Conservation (phyloP, 2,329 filamentous ascomycete species). For the Talaromyces sp. region DNA sequence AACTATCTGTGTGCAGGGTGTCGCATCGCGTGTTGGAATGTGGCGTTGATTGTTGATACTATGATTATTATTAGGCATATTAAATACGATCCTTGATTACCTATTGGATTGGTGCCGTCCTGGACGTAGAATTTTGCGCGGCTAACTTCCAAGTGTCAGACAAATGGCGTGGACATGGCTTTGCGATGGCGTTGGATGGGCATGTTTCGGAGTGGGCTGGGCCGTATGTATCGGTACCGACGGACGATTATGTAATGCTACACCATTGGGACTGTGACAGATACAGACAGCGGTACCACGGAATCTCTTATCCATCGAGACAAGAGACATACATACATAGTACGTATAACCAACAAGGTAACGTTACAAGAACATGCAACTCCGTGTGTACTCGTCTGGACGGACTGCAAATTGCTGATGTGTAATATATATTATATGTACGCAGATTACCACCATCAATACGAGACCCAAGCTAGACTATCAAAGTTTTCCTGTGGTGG, state of each 20-base stretch:
- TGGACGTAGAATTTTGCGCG: background rate
- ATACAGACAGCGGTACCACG: background rate
- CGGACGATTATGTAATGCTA: background rate
- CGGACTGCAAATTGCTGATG: background rate
- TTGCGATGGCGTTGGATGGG: slow-evolving; percentile 1
- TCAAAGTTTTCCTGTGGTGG: slow-evolving; percentile 5
- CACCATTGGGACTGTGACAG: background rate
- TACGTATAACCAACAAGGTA: background rate
- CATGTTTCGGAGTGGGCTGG: slow-evolving; percentile 11
- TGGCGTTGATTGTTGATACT: background rate
- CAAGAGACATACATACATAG: background rate
- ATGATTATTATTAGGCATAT: too few relatives aligned
- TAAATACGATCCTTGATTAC: background rate
- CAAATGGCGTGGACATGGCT: background rate
- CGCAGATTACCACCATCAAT: background rate
- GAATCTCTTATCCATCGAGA: background rate
- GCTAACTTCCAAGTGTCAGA: background rate
- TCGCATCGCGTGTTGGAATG: background rate
- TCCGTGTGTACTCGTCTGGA: background rate
- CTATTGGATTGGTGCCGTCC: too few relatives aligned
- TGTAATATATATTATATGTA: background rate
- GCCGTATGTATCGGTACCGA: background rate
- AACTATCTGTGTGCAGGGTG: background rate
- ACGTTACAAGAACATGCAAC: background rate
- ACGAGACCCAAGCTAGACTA: background rate